Base-by-base conservation (phyloP, 2,329 filamentous ascomycete species). In the Lecanicillium sp. region DNA sequence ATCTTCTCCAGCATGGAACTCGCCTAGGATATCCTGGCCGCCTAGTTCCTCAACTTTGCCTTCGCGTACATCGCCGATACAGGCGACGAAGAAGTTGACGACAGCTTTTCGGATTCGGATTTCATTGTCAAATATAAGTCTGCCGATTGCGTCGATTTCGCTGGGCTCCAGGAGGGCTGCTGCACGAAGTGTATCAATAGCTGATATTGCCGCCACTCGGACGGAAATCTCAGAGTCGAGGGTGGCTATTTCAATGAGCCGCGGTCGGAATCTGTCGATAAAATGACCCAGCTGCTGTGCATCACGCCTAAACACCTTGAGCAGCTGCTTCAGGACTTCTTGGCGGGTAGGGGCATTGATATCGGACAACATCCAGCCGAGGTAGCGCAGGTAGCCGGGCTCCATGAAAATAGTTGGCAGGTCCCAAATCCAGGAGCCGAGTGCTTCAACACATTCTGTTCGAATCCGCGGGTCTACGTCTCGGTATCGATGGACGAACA, bases 281-380 rank as follows among this genome's bases (percentile, higher is more conserved):
- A 96, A 98, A 43, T 88, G 85, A 41, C 87, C 84, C 37, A 98
- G 68, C 47, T 94, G 77, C 55, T 87, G 87, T 38, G 88, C 79
- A 47, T 85, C 80, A 42, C 85, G 80, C 52, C 80, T 82, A 62
- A 94, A 90, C 5, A 98, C 72, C 41, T 76, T 80, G 16, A 77
- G 71, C 12, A 98, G 70, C 58, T 96, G 88, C 52, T 80, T 85
- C 30, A 98, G 64, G 3, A 94, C 87, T 57, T 95, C 88, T n/a
- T 82, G 73, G 38, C 92, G 78, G 16, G 86, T 89, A 8, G 78
- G 65, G 1, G 80, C 70, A 43, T 80, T 73, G 4, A 80, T 73
- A 56, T 98, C 92, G 4, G 89, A 95, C 20, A 98, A 71, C 54
- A 95, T 81, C 92, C 92, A 98, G 37, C 92, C 92, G 5, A 98